These are phyloP conservation scores for Selaginella moellendorffii DNA, from an alignment of 75 land plant genomes.

Conservation along the genomic window DNA sequence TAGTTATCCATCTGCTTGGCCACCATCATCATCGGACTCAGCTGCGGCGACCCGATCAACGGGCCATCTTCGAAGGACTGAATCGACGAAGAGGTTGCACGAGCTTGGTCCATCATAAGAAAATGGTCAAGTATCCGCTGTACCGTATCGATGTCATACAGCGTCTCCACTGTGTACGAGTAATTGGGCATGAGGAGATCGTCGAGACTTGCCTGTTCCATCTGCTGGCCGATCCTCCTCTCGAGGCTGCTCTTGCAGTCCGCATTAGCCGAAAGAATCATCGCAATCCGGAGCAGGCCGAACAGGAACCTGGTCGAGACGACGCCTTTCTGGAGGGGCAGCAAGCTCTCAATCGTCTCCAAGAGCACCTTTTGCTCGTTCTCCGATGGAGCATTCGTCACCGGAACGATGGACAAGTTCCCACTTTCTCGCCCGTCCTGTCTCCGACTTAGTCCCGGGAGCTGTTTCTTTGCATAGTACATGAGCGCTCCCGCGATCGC, in stretches of 20 bases:
- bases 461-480: constrained; percentile 17
- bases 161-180: constrained; percentile 71
- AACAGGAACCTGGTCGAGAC: too few species aligned
- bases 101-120: constrained; percentile 19
- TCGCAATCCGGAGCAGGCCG: constrained; percentile 44
- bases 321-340: constrained; percentile 32
- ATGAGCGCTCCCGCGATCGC: constrained; percentile 11
- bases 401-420: constrained; percentile 17
- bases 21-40: constrained; percentile 41
- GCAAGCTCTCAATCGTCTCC: constrained; percentile 41
- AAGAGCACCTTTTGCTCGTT: constrained; percentile 27
- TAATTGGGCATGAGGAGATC: constrained; percentile 60
- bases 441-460: constrained; percentile 19
- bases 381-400: constrained; percentile 24
- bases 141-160: constrained; percentile 66
- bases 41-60: constrained; percentile 18
- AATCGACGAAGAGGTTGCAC: constrained; percentile 7
- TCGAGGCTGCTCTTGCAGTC: constrained; percentile 26
- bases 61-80: constrained; percentile 8
- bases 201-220: too few species aligned
- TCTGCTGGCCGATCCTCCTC: constrained; percentile 44
- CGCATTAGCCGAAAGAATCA: constrained; percentile 40
- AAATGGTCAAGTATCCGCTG: constrained; percentile 44
- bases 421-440: constrained; percentile 18
- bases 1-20: constrained; percentile 45